phyloP scores from a whole-genome alignment of 1,284 basidiomycete genomes.

The Clitocybe nebularis region DNA sequence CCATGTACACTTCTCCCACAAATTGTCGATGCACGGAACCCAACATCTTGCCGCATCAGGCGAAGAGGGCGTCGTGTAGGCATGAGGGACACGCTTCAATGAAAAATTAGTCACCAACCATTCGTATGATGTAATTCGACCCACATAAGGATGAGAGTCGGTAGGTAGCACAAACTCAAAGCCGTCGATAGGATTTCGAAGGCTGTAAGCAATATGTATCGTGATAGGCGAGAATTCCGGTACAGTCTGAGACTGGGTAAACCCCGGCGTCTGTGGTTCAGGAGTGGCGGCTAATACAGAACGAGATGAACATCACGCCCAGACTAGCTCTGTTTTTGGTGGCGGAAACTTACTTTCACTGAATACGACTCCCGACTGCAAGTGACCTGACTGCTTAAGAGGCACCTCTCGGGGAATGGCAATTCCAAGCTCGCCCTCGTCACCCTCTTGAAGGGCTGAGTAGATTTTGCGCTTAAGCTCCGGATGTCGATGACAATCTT shows the following conservation, averaged over 20 bases:
- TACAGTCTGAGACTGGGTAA: conserved; percentile 36
- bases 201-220: conserved; percentile 76
- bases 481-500: conserved; percentile 87
- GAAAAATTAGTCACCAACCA: conserved; percentile 18
- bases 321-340: too few species aligned
- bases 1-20: conserved; percentile 98
- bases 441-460: conserved; percentile 84
- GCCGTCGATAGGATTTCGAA: conserved; percentile 82
- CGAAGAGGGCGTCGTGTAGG: conserved; percentile 86
- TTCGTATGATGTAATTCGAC: conserved; percentile 27
- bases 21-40: conserved; percentile 94
- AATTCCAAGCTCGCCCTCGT: conserved; percentile 93
- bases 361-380: conserved; percentile 31
- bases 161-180: conserved; percentile 82
- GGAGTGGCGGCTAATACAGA: conserved; percentile 59
- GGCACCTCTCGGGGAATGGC: conserved; percentile 81
- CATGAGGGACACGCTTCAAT: conserved; percentile 83
- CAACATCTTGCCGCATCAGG: conserved; percentile 92
- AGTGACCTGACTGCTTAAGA: conserved; percentile 55
- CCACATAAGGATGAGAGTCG: conserved; percentile 80
- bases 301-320: too few species aligned
- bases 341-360: conserved; percentile 51
- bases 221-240: conserved; percentile 77
- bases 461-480: conserved; percentile 93
- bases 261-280: conserved; percentile 70